Conservation (phyloP, 305 asterid species). For the Fraxinus velutina region DNA sequence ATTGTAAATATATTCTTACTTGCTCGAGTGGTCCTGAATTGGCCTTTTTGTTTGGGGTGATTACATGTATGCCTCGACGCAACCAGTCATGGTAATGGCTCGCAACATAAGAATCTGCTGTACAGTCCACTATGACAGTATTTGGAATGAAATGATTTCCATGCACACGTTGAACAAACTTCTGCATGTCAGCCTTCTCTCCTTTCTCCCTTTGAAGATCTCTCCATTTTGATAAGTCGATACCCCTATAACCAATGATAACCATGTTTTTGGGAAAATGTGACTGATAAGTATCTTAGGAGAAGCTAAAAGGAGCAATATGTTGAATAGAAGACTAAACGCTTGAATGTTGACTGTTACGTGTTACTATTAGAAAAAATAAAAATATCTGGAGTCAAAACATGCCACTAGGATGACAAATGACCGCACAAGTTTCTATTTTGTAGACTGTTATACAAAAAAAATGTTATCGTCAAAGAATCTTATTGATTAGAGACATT, state of each 20-base stretch:
- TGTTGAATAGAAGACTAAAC: neutral
- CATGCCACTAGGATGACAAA: neutral
- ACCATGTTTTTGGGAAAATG: neutral
- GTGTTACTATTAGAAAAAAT: neutral
- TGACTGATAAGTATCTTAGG: neutral
- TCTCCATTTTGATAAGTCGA: constrained; percentile 83
- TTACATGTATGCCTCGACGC: constrained; percentile 82
- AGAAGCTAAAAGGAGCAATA: constrained; percentile 1
- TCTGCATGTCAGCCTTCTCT: constrained; percentile 73
- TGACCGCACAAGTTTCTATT: neutral
- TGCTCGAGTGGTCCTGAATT: constrained; percentile 97
- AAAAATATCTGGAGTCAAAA: neutral
- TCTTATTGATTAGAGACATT: neutral
- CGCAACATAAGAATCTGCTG: constrained; percentile 80
- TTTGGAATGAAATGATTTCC: constrained; percentile 90
- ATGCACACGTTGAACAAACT: constrained; percentile 80
- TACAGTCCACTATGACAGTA: constrained; percentile 87
- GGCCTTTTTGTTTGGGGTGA: constrained; percentile 98
- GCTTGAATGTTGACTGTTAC: neutral
- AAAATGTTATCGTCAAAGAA: neutral
- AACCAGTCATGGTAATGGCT: constrained; percentile 90
- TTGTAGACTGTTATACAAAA: neutral
- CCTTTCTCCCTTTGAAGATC: constrained; percentile 57
- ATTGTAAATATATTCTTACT: constrained; percentile 35
- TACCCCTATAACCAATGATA: constrained; percentile 50